These are phyloP conservation scores for Lipomyces anomalus DNA, from an alignment of 805 yeast genomes.

Conservation along the genomic window DNA sequence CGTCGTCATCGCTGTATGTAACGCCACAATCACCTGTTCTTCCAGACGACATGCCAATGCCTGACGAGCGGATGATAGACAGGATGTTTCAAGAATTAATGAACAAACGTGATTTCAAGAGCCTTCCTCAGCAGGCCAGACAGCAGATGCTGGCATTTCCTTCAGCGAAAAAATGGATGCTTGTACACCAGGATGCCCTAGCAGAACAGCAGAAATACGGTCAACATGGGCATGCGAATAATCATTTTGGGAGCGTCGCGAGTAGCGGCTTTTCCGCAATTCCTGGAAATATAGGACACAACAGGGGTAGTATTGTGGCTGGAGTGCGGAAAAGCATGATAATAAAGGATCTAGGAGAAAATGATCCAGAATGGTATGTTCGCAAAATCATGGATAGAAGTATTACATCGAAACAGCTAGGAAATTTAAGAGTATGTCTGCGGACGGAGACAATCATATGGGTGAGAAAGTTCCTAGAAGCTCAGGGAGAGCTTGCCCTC, in stretches of 20 bases:
- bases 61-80: too few relatives aligned
- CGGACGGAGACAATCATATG: conserved; percentile 84
- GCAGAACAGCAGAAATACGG: conserved; percentile 62
- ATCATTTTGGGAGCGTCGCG: too few relatives aligned
- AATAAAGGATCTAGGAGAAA: too few relatives aligned
- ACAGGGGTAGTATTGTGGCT: conserved; percentile 4
- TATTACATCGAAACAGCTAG: conserved; percentile 64
- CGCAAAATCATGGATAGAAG: conserved; percentile 63
- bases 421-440: conserved; percentile 81
- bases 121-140: conserved; percentile 65
- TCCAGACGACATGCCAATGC: too few relatives aligned
- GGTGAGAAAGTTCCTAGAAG: conserved; percentile 70
- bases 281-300: background rate
- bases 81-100: conserved; percentile 70
- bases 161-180: conserved; percentile 81
- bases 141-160: conserved; percentile 70
- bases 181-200: conserved; percentile 77
- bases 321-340: conserved; percentile 26
- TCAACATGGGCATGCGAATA: conserved; percentile 28
- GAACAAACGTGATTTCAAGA: conserved; percentile 64
- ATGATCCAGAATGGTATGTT: conserved; percentile 71
- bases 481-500: conserved; percentile 77
- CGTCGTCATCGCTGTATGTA: too few relatives aligned
- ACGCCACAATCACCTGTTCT: too few relatives aligned
- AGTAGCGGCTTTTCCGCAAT: background rate